Evolutionary conservation across 179 eudicot genomes (phyloP).

Genomic region (Gypsophila paniculata): DNA sequence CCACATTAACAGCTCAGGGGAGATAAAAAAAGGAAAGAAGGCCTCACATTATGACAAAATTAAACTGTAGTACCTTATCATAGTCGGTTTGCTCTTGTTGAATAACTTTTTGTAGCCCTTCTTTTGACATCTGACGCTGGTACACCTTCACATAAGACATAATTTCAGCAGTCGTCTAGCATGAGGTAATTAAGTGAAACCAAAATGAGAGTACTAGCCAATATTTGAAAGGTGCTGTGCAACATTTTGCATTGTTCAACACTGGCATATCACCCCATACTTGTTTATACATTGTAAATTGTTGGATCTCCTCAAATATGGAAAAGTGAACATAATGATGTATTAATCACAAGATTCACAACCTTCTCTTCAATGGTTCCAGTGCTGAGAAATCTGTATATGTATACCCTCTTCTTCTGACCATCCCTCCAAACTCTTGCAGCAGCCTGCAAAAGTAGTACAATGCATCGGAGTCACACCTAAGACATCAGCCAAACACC

Average conservation of each 20-base stretch:
- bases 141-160: slow-evolving; percentile 55
- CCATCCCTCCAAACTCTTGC: slow-evolving; percentile 99
- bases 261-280: not conserved
- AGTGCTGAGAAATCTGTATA: slow-evolving; percentile 90
- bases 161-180: slow-evolving; percentile 10
- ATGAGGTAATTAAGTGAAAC: not conserved
- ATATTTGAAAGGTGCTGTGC: slow-evolving; percentile 7
- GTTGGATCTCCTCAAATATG: not conserved
- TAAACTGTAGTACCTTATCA: slow-evolving; percentile 34
- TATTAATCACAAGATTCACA: slow-evolving; percentile 7
- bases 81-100: slow-evolving; percentile 70
- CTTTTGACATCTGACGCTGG: slow-evolving; percentile 99
- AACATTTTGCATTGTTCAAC: not conserved
- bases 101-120: slow-evolving; percentile 97
- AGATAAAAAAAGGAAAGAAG: not conserved
- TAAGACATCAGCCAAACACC: not conserved
- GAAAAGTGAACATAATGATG: slow-evolving; percentile 6
- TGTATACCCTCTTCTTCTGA: slow-evolving; percentile 92
- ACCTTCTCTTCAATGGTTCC: slow-evolving; percentile 99
- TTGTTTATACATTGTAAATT: not conserved
- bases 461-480: slow-evolving; percentile 13
- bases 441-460: slow-evolving; percentile 63
- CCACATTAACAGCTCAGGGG: slow-evolving; percentile 11
- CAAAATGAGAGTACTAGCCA: not conserved
- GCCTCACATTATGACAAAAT: not conserved